phyloP scores from a whole-genome alignment of 768 basidiomycete genomes.

The Suillus tomentosus region DNA sequence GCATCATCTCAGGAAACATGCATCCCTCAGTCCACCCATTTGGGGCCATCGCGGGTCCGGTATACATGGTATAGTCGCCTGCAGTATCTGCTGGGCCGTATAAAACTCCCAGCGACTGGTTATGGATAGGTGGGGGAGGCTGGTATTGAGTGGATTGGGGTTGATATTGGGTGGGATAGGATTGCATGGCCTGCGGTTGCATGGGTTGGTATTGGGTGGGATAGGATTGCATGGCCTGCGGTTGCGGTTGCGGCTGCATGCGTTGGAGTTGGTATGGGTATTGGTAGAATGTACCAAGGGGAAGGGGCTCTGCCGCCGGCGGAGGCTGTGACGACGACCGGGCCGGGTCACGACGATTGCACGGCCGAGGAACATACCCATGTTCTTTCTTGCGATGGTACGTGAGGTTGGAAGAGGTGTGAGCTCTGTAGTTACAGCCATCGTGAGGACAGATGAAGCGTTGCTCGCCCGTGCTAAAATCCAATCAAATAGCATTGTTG shows the following conservation, averaged over 20 bases:
- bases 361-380: slow-evolving; percentile 19
- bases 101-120: not conserved
- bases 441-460: slow-evolving; percentile 12
- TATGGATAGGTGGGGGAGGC: no score
- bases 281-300: no score
- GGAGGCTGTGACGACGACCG: no score
- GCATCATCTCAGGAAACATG: not conserved
- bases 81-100: not conserved
- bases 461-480: slow-evolving; percentile 24
- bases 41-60: not conserved
- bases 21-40: slow-evolving; percentile 4
- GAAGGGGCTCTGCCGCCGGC: no score
- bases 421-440: slow-evolving; percentile 22
- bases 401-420: slow-evolving; percentile 26
- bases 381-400: slow-evolving; percentile 27
- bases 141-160: not conserved
- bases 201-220: no score
- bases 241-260: no score
- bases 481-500: no score
- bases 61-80: not conserved
- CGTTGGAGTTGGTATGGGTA: no score
- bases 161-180: no score
- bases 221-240: no score
- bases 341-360: not conserved
- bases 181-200: no score